Evolutionary conservation across 2,329 filamentous ascomycete species (phyloP), one percentile per base, ranked within the genome.

Genomic region (Proliferodiscus dingleyae): DNA sequence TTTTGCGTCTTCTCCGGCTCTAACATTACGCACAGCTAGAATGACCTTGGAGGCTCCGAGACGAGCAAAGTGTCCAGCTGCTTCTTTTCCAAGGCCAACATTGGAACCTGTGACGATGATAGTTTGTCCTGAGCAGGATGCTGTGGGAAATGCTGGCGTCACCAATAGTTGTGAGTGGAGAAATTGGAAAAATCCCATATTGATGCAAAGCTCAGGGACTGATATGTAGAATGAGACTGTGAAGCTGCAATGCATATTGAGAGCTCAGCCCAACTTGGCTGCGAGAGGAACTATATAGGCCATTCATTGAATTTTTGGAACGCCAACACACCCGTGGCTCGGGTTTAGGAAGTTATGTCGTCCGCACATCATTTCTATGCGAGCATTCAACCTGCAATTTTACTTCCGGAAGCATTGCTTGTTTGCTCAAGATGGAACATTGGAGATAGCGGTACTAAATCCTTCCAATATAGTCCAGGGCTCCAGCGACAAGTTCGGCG

Each of bases 1-100:
- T 19, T 64, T 64, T 2, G 71, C 70, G 3, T 58, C 62, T 42
- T 73, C 66, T 43, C 71, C 72, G 50, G 71, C 70, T 10, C 61
- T 53, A 0, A 66, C 23, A 5, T 58, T 59, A 2, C 68, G 65
- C 2, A 64, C 61, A 5, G 61, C 67, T 48, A 71, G 60, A 46
- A 70, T 68, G 23, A 71, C 51, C 16, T 60, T 62, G 2, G 52
- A 51, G 0, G 61, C 54, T 1, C 59, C 59, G 1, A 68, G 61
- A 0, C 54, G 53, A 2, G 62, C 54, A 8, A 67, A 57, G 15
- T 68, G 63, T 2, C 56, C 59, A 13, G 62, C 60, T 1, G 68
- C 60, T 39, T 70, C 68, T 0, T 64, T 55, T 0, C 69, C 68
- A 0, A 71, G 56, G 3, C 69, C 69, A 0, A 55, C 59, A 42